Conservation (phyloP, 169 alveolate genomes). For the Blepharisma undulans region DNA sequence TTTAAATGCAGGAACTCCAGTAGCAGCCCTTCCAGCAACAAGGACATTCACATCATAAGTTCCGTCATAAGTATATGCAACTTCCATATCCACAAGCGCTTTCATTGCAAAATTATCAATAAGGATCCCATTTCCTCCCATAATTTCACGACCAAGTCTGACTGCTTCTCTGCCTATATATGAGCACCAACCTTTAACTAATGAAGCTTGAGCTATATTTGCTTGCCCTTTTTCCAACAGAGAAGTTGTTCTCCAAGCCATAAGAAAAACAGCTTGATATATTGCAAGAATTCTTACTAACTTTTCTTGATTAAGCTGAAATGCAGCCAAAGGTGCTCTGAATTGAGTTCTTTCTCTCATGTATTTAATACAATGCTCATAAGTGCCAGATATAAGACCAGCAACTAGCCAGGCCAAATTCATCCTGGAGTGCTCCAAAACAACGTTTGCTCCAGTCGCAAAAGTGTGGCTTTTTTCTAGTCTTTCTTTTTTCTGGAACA, state of each 20-base stretch:
- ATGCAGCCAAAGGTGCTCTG: slow-evolving; percentile 70
- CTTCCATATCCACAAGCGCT: slow-evolving; percentile 78
- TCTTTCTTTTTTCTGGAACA: slow-evolving; percentile 75
- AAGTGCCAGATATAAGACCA: slow-evolving; percentile 81
- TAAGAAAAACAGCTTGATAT: slow-evolving; percentile 50
- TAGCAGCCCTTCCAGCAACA: slow-evolving; percentile 55
- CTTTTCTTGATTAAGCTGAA: slow-evolving; percentile 82
- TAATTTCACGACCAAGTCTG: slow-evolving; percentile 73
- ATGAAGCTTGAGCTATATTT: slow-evolving; percentile 70
- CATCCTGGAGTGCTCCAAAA: slow-evolving; percentile 76
- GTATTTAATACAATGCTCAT: slow-evolving; percentile 67
- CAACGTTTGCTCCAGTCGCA: slow-evolving; percentile 71
- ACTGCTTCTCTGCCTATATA: slow-evolving; percentile 73
- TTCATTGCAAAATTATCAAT: slow-evolving; percentile 72
- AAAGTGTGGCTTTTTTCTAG: no score
- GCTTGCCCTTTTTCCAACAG: slow-evolving; percentile 57
- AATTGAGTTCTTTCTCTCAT: slow-evolving; percentile 71
- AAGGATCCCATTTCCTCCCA: slow-evolving; percentile 84
- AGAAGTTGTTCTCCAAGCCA: slow-evolving; percentile 57
- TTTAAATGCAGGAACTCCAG: slow-evolving; percentile 48
- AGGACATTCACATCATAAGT: slow-evolving; percentile 83
- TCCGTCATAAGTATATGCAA: slow-evolving; percentile 84
- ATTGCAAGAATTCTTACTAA: slow-evolving; percentile 71
- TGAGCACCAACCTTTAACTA: slow-evolving; percentile 70
- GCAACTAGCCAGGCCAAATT: slow-evolving; percentile 76